Evolutionary conservation across 1,284 basidiomycete genomes (phyloP), one percentile per base, ranked within the genome.

Genomic region (Ustilago crameri): DNA sequence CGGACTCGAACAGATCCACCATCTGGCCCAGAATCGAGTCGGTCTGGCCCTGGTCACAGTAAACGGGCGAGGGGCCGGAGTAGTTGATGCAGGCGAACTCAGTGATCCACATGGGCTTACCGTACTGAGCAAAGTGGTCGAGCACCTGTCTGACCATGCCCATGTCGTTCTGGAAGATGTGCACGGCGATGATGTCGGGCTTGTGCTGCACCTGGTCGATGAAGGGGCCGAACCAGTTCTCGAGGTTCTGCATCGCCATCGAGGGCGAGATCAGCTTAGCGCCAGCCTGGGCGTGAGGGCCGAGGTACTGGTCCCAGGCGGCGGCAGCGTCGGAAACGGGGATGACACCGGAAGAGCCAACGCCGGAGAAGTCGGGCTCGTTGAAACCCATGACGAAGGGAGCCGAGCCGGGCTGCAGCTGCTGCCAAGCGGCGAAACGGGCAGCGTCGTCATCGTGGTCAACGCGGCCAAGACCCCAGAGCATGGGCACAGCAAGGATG

Each of bases 101-200:
- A 51, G 75, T 77, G 63, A 77, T 68, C 74, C 72, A 75, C 53
- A 79, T 57, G 20, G 64, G 65, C 40, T 76, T 66, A 30, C 60
- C 61, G 51, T 79, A 79, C 27, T 55, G 37, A 9, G 68, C 68
- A 38, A 49, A 79, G 53, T 79, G 77, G 26, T 79, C 66, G 27
- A 79, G 57, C 18, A 70, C 70, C 5, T 49, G 48, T 43, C 64
- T 71, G 45, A 78, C 69, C 14, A 65, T 60, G n/a, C 57, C 66
- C 46, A 73, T 68, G 52, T 65, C 62, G 60, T 79, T 61, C 41
- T 76, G 69, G 70, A 79, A 79, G 49, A 79, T 78, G 58, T 79
- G 77, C 0, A 79, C 75, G n/a, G 61, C 69, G 48, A 79, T 72
- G 22, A 67, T 58, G 62, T 79, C 77, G 24, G 77, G 77, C 42